These are phyloP conservation scores for Aspergillus sp. DNA, from an alignment of 2,329 filamentous ascomycete species.

Conservation along the genomic window DNA sequence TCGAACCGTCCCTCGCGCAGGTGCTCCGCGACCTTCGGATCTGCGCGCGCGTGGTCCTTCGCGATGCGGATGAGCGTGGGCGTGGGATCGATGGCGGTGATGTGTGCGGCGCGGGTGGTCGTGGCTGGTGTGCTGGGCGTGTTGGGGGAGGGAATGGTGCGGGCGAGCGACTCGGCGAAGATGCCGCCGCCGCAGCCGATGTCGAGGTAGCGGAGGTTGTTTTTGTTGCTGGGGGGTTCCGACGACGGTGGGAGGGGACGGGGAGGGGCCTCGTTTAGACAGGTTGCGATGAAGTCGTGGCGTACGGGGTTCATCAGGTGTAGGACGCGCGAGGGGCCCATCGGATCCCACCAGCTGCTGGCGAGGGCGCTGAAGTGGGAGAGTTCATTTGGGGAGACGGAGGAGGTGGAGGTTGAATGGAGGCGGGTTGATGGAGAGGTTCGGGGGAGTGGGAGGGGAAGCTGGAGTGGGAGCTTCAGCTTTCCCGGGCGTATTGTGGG, in stretches of 20 bases:
- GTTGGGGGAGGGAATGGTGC: conserved; percentile 30
- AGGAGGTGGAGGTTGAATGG: conserved; percentile 48
- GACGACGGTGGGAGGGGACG: conserved; percentile 29
- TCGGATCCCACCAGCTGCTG: conserved; percentile 94
- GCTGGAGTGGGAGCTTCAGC: too few species aligned
- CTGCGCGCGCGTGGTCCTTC: conserved; percentile 67
- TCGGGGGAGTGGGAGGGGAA: too few species aligned
- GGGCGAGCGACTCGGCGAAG: conserved; percentile 70
- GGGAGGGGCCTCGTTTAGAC: conserved; percentile 56
- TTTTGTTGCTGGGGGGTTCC: not conserved
- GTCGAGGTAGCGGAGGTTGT: not conserved
- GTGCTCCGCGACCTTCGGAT: conserved; percentile 60
- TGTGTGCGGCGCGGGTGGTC: conserved; percentile 38
- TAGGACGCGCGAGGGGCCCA: conserved; percentile 85
- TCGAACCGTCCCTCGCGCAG: conserved; percentile 56
- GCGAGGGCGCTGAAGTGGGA: conserved; percentile 93
- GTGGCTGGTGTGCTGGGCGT: conserved; percentile 15
- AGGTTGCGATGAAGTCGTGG: conserved; percentile 82
- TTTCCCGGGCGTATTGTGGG: too few species aligned
- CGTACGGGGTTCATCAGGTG: conserved; percentile 98
- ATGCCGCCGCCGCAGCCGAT: conserved; percentile 57
- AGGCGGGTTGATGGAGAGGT: conserved; percentile 13
- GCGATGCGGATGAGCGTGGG: conserved; percentile 59
- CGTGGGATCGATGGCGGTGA: conserved; percentile 47
- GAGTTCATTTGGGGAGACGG: conserved; percentile 84